Evolutionary conservation across 2,329 filamentous ascomycete species (phyloP).

Genomic region (Ophiocordyceps camponoti-leonardi): DNA sequence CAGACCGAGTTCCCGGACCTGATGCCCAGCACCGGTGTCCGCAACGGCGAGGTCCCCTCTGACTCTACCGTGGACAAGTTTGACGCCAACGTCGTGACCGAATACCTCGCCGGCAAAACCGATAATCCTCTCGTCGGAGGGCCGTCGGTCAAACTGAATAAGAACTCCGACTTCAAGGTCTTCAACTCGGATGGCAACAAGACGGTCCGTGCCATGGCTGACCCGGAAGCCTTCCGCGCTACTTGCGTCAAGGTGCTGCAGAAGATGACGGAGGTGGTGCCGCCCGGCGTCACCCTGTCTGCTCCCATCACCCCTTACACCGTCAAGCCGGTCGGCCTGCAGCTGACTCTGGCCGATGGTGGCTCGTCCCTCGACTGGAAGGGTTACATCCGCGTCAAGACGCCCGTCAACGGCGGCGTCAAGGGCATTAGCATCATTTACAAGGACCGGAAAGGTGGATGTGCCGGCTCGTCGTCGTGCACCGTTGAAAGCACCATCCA

Average conservation of each 20-base stretch:
- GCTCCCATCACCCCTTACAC: constrained; percentile 36
- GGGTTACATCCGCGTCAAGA: constrained; percentile 39
- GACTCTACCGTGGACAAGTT: constrained; percentile 31
- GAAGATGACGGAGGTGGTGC: constrained; percentile 45
- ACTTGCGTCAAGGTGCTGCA: constrained; percentile 34
- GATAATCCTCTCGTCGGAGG: constrained; percentile 38
- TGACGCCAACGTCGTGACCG: constrained; percentile 38
- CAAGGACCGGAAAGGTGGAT: constrained; percentile 35
- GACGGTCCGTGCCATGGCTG: constrained; percentile 31
- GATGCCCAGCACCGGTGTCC: constrained; percentile 21
- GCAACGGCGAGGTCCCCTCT: constrained; percentile 25
- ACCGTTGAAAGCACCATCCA: constrained; percentile 26
- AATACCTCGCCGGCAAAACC: constrained; percentile 36
- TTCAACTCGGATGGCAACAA: constrained; percentile 37
- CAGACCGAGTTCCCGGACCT: constrained; percentile 33
- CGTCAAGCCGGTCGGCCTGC: constrained; percentile 40
- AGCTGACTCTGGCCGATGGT: constrained; percentile 32
- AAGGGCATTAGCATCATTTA: constrained; percentile 33
- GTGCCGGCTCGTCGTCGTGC: constrained; percentile 20
- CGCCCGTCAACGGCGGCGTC: constrained; percentile 28
- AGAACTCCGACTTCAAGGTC: constrained; percentile 37
- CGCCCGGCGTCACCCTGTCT: constrained; percentile 29
- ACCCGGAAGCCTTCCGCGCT: constrained; percentile 24
- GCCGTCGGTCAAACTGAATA: constrained; percentile 22
- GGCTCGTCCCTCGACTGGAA: constrained; percentile 30